Base-by-base conservation (phyloP, 148 eudicot species). In the Chenopodium suecicum region DNA sequence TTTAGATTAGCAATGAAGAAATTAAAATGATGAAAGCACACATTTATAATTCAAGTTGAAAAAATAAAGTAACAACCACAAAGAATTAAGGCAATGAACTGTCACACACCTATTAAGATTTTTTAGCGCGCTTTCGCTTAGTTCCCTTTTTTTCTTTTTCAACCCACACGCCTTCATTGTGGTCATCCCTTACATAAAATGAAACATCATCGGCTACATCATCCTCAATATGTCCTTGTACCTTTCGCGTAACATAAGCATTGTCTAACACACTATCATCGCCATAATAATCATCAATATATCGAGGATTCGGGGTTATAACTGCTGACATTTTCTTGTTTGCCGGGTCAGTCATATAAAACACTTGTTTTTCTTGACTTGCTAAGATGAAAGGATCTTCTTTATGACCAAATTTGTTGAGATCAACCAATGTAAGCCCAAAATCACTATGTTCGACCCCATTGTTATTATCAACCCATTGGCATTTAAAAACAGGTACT, bases 371-470 rank as follows among this genome's bases (percentile, higher is more conserved):
- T 22, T 41, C 77, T 29, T 74, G 64, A 52, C 9, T 50, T 9
- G 34, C 65, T 25, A 74, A 8, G n/a, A 54, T 74, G 23, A 48
- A 74, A 27, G 77, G 77, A 74, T 74, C 77, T 23, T 74, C 65
- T 11, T 74, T 74, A 11, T 74, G 27, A 29, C 77, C 29, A 25
- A 7, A 3, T n/a, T 74, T 74, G 23, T 74, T 22, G 13, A 74
- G 16, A 32, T 48, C 50, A 20, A 74, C 77, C 23, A 66, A 66
- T 8, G 31, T 66, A 27, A 29, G 27, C 23, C 27, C 70, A 7
- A 66, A 27, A 4, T 27, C 34, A 31, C 12, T 37, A 13, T 52
- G 16, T 6, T 74, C 77, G 50, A 74, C 12, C 77, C 77, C 64
- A 27, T 9, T 58, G 60, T 74, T 54, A 11, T 27, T 48, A 31